Conservation (phyloP, 257 asterid species). For the Nyctanthes arbortristis region DNA sequence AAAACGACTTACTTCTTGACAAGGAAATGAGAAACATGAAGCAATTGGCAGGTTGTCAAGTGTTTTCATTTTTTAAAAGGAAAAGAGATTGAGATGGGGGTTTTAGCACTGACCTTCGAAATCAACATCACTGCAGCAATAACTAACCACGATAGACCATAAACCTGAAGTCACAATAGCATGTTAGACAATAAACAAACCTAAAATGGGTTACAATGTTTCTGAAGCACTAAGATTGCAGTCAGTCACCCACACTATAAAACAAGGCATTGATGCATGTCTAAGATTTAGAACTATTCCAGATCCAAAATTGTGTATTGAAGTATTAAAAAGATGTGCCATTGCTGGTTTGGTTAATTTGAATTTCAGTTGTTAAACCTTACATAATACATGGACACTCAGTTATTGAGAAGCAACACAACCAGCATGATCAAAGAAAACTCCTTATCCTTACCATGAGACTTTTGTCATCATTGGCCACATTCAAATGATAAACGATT, state of each 20-base stretch:
- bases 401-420: not conserved
- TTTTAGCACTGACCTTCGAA: slow-evolving; percentile 54
- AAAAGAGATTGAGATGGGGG: not conserved
- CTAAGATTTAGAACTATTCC: not conserved
- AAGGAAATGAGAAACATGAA: not conserved
- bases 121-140: slow-evolving; percentile 73
- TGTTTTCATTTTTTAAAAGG: not conserved
- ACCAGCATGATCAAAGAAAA: not conserved
- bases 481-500: slow-evolving; percentile 46
- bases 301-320: not conserved
- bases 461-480: slow-evolving; percentile 40
- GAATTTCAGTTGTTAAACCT: not conserved
- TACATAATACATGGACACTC: not conserved
- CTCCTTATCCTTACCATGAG: slow-evolving; percentile 30
- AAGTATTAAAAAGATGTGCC: not conserved
- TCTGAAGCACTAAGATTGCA: too few species aligned
- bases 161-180: slow-evolving; percentile 53
- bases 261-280: not conserved
- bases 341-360: not conserved
- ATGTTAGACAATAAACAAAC: too few species aligned
- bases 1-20: slow-evolving; percentile 9
- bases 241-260: not conserved
- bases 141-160: slow-evolving; percentile 88
- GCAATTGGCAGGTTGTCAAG: not conserved
- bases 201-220: not conserved